Conservation (phyloP, 2,329 filamentous ascomycete species). For the Alternaria arborescens region DNA sequence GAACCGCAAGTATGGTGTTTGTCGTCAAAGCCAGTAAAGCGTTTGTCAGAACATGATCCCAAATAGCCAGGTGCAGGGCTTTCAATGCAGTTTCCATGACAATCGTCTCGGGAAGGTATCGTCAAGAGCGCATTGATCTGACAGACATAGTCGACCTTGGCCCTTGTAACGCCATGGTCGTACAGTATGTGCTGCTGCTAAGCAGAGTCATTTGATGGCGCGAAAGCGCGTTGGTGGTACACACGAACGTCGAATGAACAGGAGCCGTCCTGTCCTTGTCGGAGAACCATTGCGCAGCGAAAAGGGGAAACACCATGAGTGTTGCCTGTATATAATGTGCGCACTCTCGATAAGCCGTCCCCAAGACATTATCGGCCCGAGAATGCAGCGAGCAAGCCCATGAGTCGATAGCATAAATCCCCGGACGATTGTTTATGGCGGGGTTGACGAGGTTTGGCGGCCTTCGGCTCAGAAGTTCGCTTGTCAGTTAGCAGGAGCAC, state of each 20-base stretch:
- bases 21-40: not conserved
- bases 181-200: slow-evolving; percentile 5
- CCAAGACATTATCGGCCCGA: not conserved
- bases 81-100: not conserved
- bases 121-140: not conserved
- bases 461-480: slow-evolving; percentile 2
- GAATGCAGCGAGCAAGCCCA: not conserved
- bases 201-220: slow-evolving; percentile 15
- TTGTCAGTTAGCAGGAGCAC: slow-evolving; percentile 1
- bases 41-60: not conserved
- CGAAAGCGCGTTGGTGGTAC: not conserved
- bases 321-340: not conserved
- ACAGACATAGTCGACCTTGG: not conserved
- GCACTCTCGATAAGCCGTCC: not conserved
- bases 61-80: not conserved
- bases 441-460: slow-evolving; percentile 6
- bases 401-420: not conserved
- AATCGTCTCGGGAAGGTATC: not conserved
- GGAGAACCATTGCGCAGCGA: not conserved
- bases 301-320: not conserved
- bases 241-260: not conserved
- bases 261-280: not conserved
- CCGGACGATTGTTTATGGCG: not conserved
- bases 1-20: not conserved
- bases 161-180: not conserved